Conservation (phyloP, 1,284 basidiomycete species). For the Ceratobasidium sp. region DNA sequence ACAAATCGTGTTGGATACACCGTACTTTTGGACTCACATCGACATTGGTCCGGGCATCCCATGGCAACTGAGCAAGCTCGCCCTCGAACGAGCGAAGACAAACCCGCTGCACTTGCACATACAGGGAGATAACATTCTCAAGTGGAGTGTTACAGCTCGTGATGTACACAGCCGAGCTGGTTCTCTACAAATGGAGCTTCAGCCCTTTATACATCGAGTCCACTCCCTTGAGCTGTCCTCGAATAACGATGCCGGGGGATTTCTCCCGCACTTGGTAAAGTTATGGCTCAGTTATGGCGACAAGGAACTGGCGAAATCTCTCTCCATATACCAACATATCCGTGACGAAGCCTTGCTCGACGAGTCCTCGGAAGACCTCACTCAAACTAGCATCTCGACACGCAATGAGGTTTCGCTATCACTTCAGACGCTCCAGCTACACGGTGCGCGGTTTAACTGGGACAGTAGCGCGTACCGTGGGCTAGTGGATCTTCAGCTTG, state of each 20-base stretch:
- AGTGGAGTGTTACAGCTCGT: too few relatives aligned
- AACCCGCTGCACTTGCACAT: background rate
- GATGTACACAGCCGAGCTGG: background rate
- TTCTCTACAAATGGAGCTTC: background rate
- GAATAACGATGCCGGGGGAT: background rate
- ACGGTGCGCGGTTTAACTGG: background rate
- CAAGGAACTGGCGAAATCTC: background rate
- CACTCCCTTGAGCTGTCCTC: background rate
- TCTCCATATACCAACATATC: background rate
- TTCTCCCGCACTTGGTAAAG: background rate
- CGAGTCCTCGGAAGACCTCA: too few relatives aligned
- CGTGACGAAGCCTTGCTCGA: background rate
- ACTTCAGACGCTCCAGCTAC: background rate
- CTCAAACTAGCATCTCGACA: background rate
- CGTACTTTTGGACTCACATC: background rate
- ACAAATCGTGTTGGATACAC: background rate
- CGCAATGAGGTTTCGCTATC: background rate
- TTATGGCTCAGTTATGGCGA: background rate
- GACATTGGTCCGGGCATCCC: background rate
- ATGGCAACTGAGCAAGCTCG: background rate
- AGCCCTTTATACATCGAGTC: background rate
- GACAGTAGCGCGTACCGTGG: constrained; percentile 3
- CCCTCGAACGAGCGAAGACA: background rate
- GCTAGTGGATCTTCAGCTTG: constrained; percentile 16
- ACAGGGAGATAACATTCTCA: background rate